A percentile compares a stretch with the other conserved stretches of the same genome.
phyloP scores from a whole-genome alignment of 305 asterid species.

The Andrographis paniculata region DNA sequence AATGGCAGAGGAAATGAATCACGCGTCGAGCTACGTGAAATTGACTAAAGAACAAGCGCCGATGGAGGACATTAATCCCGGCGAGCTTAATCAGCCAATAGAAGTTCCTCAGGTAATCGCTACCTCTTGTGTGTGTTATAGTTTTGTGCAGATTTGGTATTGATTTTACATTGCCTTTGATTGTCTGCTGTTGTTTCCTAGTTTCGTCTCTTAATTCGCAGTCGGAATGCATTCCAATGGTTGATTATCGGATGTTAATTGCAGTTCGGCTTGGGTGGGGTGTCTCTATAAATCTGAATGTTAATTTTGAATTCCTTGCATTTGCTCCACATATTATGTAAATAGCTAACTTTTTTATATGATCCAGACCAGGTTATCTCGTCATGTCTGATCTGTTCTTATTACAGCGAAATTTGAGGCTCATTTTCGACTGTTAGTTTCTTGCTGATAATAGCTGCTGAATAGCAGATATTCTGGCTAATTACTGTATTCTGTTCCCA shows the following conservation, averaged over 20 bases:
- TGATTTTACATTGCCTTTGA: not conserved
- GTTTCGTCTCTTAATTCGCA: not conserved
- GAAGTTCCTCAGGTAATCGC: slow-evolving; percentile 63
- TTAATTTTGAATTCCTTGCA: not conserved
- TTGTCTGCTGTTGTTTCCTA: not conserved
- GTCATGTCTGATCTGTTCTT: not conserved
- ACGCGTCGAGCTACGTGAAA: slow-evolving; percentile 55
- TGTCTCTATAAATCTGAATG: not conserved
- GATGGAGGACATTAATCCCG: slow-evolving; percentile 60
- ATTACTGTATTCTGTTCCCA: not conserved
- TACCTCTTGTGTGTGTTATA: not conserved
- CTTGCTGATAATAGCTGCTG: not conserved
- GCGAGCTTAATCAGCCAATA: slow-evolving; percentile 81
- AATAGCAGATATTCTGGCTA: not conserved
- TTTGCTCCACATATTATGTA: not conserved
- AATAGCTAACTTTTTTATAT: no score
- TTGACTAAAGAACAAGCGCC: slow-evolving; percentile 57
- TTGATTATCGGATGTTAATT: not conserved
- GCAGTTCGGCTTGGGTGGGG: not conserved
- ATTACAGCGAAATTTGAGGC: not conserved
- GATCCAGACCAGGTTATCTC: not conserved
- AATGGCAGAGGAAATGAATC: slow-evolving; percentile 52
- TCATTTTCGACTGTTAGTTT: not conserved
- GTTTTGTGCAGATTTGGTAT: not conserved
- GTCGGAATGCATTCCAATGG: not conserved